phyloP scores from a whole-genome alignment of 2,329 filamentous ascomycete genomes.

The Paracorniculantispora psalliotae region DNA sequence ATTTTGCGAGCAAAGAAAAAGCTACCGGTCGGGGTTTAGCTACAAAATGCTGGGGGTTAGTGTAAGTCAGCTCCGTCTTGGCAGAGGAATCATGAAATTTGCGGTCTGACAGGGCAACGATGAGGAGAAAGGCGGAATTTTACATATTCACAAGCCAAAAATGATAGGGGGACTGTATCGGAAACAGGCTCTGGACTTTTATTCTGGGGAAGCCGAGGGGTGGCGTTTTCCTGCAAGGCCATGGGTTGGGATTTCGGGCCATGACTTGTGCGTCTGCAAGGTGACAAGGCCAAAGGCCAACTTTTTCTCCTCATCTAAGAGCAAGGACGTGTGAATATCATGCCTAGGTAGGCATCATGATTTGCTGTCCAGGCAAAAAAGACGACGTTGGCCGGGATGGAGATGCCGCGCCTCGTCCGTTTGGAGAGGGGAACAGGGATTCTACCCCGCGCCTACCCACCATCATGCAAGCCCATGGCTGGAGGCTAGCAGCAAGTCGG shows the following conservation, averaged over 20 bases:
- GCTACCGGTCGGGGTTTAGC: too few species aligned
- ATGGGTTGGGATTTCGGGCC: not conserved
- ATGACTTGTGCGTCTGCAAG: too few species aligned
- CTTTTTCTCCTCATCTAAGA: too few species aligned
- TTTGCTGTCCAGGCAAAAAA: too few species aligned
- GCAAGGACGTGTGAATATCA: not conserved
- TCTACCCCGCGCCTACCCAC: not conserved
- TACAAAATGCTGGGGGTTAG: too few species aligned
- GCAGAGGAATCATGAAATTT: too few species aligned
- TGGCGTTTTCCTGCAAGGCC: not conserved
- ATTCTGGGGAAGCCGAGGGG: not conserved
- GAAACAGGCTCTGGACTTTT: not conserved
- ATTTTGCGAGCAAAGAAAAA: too few species aligned
- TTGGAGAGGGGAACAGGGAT: not conserved
- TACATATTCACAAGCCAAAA: not conserved
- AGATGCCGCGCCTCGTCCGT: slow-evolving; percentile 1
- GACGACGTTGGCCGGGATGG: not conserved
- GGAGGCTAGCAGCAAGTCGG: not conserved
- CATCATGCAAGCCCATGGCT: too few species aligned
- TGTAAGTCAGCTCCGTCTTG: too few species aligned
- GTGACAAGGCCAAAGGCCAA: not conserved
- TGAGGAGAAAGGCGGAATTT: not conserved
- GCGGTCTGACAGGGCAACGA: not conserved
- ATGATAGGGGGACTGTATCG: not conserved
- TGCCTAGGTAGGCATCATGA: too few species aligned